Base-by-base conservation (phyloP, 768 basidiomycete species). In the Lyophyllum shimeji region DNA sequence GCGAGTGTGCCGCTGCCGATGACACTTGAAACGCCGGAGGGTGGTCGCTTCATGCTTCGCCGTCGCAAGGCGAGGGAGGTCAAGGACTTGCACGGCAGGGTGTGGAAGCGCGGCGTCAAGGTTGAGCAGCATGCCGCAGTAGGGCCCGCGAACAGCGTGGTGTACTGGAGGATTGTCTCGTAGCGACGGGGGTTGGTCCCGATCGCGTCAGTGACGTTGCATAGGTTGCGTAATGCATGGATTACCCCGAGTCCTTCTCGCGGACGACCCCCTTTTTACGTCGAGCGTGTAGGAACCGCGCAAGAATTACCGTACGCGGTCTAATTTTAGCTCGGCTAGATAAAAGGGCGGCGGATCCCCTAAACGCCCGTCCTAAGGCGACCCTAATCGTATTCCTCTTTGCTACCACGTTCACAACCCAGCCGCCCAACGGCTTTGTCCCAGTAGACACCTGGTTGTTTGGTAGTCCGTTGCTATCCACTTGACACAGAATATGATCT, bases 111-210 rank as follows among this genome's bases (percentile, higher is more conserved):
- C 54, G 77, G 77, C 42, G 80, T 84, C 15, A 68, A 76, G 40
- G 85, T 93, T 23, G 83, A 89, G 68, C 90, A 92, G 65, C 70
- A 72, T 46, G 82, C 80, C 15, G 76, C 81, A 8, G 80, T 81
- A 23, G 89, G 90, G n/a, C 80, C 78, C 63, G 79, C 81, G 23
- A 84, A 73, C 62, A 88, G 83, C 58, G 71, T 81, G 46, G 76
- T 91, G 0, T 92, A 90, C 63, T 91, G 90, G 90, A 83, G 76
- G 73, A 78, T 84, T 34, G 17, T 37, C 2, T 54, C 53, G 4
- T 60, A 52, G 50, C 27, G 51, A 18, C 46, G 63, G 55, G 33
- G 57, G 24, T n/a, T n/a, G n/a, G n/a, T n/a, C n/a, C n/a, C n/a
- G n/a, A n/a, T n/a, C n/a, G n/a, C n/a, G n/a, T n/a, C n/a, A n/a